These are phyloP conservation scores for Aphanocladium album DNA, from an alignment of 2,329 filamentous ascomycete genomes.

Conservation along the genomic window DNA sequence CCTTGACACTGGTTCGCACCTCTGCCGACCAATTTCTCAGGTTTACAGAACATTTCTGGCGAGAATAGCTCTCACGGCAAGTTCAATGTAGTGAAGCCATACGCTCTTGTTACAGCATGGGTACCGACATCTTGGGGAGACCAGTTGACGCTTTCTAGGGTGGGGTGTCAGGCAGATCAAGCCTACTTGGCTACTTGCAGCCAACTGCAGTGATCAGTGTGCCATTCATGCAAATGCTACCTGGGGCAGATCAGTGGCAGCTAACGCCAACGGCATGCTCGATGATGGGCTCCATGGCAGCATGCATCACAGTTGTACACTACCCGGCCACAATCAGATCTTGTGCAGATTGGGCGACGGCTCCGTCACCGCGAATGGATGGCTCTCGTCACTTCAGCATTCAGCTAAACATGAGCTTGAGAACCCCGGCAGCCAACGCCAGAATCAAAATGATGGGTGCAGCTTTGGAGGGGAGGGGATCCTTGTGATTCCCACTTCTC, in stretches of 20 bases:
- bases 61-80: not conserved
- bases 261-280: not conserved
- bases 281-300: not conserved
- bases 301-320: not conserved
- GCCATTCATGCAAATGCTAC: not conserved
- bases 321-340: not conserved
- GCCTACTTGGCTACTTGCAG: not conserved
- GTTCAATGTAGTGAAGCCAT: not conserved
- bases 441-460: not conserved
- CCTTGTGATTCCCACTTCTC: slow-evolving; percentile 11
- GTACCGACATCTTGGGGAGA: not conserved
- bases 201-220: not conserved
- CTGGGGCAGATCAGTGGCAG: not conserved
- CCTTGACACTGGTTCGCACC: not conserved
- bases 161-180: slow-evolving; percentile 1
- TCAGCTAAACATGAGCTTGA: not conserved
- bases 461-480: slow-evolving; percentile 2
- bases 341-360: not conserved
- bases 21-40: not conserved
- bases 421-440: not conserved
- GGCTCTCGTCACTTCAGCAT: not conserved
- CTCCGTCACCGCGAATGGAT: too few species aligned
- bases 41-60: not conserved
- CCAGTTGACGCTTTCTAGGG: not conserved
- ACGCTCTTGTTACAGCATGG: not conserved